phyloP scores from a whole-genome alignment of 192 early-diverging fungal genomes.

The Cetraspora pellucida region DNA sequence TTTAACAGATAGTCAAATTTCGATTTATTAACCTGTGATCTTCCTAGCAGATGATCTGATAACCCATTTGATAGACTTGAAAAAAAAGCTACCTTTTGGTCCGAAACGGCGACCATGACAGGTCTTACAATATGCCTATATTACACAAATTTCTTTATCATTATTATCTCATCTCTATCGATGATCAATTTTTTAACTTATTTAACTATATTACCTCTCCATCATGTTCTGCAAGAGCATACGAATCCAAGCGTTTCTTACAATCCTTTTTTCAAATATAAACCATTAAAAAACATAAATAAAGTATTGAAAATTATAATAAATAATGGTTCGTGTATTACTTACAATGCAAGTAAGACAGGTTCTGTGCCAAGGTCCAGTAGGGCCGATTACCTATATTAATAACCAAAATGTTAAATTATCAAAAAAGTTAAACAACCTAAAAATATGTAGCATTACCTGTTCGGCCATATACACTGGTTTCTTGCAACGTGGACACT shows the following conservation, averaged over 20 bases:
- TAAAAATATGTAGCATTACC: constrained; percentile 7
- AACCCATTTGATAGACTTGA: background rate
- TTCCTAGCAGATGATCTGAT: background rate
- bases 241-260: constrained; percentile 59
- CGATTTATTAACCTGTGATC: background rate
- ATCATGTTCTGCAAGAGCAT: constrained; percentile 52
- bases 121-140: constrained; percentile 58
- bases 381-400: constrained; percentile 43
- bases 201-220: constrained; percentile 47
- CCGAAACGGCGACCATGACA: constrained; percentile 61
- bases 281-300: constrained; percentile 8
- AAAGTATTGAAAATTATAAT: background rate
- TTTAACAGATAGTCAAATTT: background rate
- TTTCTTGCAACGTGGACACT: constrained; percentile 55
- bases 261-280: constrained; percentile 51
- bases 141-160: background rate
- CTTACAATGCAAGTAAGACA: constrained; percentile 42
- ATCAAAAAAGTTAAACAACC: background rate
- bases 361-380: constrained; percentile 40
- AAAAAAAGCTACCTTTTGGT: constrained; percentile 52
- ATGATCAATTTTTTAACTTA: background rate
- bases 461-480: constrained; percentile 57
- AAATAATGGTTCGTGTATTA: background rate
- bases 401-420: background rate
- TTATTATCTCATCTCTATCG: background rate